These are phyloP conservation scores for Ramaria sp. DNA, from an alignment of 768 basidiomycete genomes.

Conservation along the genomic window DNA sequence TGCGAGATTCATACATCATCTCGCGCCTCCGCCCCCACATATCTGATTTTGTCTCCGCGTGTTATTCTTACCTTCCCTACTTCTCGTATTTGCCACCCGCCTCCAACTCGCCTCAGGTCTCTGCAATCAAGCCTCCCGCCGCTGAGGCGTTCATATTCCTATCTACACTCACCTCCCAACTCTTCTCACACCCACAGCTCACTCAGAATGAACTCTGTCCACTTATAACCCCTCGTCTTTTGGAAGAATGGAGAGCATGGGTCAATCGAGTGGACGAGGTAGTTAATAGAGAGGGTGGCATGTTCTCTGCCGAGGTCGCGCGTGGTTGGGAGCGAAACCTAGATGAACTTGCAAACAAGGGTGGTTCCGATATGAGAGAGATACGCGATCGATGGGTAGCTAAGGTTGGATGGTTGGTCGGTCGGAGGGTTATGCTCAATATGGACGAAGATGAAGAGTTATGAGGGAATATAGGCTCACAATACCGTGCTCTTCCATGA, in stretches of 20 bases:
- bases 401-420: slow-evolving; percentile 74
- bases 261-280: slow-evolving; percentile 53
- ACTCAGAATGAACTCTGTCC: slow-evolving; percentile 48
- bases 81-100: slow-evolving; percentile 49
- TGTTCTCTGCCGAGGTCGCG: slow-evolving; percentile 70
- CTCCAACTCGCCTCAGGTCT: slow-evolving; percentile 25
- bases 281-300: slow-evolving; percentile 63
- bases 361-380: slow-evolving; percentile 32
- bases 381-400: slow-evolving; percentile 56
- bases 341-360: slow-evolving; percentile 48
- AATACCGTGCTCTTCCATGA: background rate
- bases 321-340: slow-evolving; percentile 56
- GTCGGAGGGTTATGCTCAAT: slow-evolving; percentile 18
- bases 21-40: slow-evolving; percentile 68
- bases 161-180: slow-evolving; percentile 53
- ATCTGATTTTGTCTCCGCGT: slow-evolving; percentile 64
- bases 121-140: slow-evolving; percentile 45
- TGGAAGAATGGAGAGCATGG: slow-evolving; percentile 74
- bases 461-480: background rate
- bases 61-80: slow-evolving; percentile 75
- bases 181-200: slow-evolving; percentile 57
- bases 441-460: slow-evolving; percentile 25
- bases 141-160: slow-evolving; percentile 67
- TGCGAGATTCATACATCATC: slow-evolving; percentile 74
- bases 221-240: slow-evolving; percentile 49